Evolutionary conservation across 352 stramenopile genomes (phyloP), one percentile per base, ranked within the genome.

Genomic region (Chrysophaeum taylorii): DNA sequence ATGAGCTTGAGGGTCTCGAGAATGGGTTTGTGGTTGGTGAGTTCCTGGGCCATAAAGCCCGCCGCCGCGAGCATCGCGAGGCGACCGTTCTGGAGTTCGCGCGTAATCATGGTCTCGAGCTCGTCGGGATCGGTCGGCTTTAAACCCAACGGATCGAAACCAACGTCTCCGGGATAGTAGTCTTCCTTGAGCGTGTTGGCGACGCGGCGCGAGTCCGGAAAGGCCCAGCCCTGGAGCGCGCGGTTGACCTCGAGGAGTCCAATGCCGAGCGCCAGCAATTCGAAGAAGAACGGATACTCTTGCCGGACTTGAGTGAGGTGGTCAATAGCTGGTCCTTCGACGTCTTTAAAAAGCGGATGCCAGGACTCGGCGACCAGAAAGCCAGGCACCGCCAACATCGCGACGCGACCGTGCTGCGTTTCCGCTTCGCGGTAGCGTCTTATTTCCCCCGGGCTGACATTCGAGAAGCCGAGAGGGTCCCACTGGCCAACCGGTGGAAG

Each of bases 31-130:
- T 66, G 57, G 57, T 66, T 66, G 14, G 45, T 36, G 57, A 66
- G 57, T n/a, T 66, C 57, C 66, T 86, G 81, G 0, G 81, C 81
- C 18, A 86, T 31, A 42, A 85, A 79, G 2, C 78, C 78, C 35
- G 78, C 79, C 31, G 78, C 77, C 54, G 68, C 77, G 70, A 86
- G 71, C 79, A 86, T 82, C 25, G 78, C 78, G 61, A 82, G 64
- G 70, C 78, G 76, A 66, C 78, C 73, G 70, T 83, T 77, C 66
- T 78, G 70, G 42, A 83, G 71, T 68, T 83, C 78, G 70, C 80
- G 81, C 21, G 78, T 81, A 36, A 71, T 42, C 69, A 83, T 81
- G 0, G 57, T 43, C 23, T 69, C 54, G 45, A 81, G 76, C 68
- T 80, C 78, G 38, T 73, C 72, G 31, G 74, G 50, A 69, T 81